A percentile compares a stretch with the other conserved stretches of the same genome.
Conservation (phyloP, 2,329 filamentous ascomycete genomes). For the Alternaria arbusti region DNA sequence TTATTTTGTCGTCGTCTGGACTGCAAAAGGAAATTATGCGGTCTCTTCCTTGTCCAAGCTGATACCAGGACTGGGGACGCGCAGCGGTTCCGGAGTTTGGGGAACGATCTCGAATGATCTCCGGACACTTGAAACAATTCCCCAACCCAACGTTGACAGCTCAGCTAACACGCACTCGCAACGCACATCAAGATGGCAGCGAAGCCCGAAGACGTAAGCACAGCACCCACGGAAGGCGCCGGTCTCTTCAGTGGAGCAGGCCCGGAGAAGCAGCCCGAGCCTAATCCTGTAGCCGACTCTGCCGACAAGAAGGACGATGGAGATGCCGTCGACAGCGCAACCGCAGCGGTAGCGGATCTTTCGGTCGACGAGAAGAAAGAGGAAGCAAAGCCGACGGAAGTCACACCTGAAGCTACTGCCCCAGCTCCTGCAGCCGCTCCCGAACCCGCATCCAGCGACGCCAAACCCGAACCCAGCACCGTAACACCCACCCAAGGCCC, state of each 20-base stretch:
- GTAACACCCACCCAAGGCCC: conserved; percentile 18
- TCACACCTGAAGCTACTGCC: neutral
- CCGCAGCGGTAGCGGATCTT: conserved; percentile 22
- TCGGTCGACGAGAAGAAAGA: conserved; percentile 23
- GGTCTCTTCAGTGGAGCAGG: conserved; percentile 9
- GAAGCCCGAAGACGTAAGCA: conserved; percentile 22
- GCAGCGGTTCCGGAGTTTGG: conserved; percentile 15
- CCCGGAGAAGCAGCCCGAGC: conserved; percentile 24
- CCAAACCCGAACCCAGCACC: conserved; percentile 4
- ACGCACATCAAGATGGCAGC: conserved; percentile 21
- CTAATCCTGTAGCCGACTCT: conserved; percentile 16
- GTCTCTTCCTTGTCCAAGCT: neutral
- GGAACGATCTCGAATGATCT: conserved; percentile 5
- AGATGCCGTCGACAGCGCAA: conserved; percentile 20
- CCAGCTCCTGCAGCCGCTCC: neutral
- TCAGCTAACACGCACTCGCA: neutral
- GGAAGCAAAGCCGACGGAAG: conserved; percentile 18
- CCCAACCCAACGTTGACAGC: conserved; percentile 3
- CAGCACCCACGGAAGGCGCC: conserved; percentile 20
- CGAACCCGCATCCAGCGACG: conserved; percentile 4
- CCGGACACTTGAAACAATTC: conserved; percentile 10
- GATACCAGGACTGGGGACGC: neutral
- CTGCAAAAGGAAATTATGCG: neutral
- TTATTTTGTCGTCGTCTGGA: neutral
- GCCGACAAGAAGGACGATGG: conserved; percentile 24